Base-by-base conservation (phyloP, 2,329 filamentous ascomycete genomes). In the Tolypocladium guangdongense region DNA sequence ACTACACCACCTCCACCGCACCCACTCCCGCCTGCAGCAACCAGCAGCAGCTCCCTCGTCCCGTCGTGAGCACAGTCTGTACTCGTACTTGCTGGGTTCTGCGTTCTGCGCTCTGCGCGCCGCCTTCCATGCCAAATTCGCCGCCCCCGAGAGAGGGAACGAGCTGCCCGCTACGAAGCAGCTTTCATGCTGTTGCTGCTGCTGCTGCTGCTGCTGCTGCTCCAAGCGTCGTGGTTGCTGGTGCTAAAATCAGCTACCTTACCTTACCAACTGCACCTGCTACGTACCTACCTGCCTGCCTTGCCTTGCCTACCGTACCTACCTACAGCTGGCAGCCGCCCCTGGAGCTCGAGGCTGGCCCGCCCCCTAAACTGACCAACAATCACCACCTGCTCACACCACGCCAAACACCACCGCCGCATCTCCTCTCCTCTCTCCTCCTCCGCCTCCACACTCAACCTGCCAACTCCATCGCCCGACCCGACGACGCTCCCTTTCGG, bases 361-460 rank as follows among this genome's bases (percentile, higher is more conserved):
- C 50, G 53, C 53, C 53, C 46, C 50, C 6, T 49, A 54, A 52
- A 52, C 46, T 45, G 50, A 37, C 53, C 53, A 54, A 49, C 53
- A 51, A 54, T 49, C 53, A 58, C 59, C 56, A 60, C 57, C 59
- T 48, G 47, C 33, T 49, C 41, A 43, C 50, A 38, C 45, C 32
- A 36, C 54, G 54, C 54, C 55, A 52, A 35, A 36, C 50, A 52
- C 51, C 49, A 36, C 45, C 8, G 24, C 43, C 27, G 43, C 43
- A 45, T 49, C 57, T 52, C 49, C 43, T 52, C 55, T 53, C 58
- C 54, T 55, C 53, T 57, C 57, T 59, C 58, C 55, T 61, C 59
- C 59, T 67, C 65, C 62, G 60, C 64, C 64, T 64, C 66, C 64
- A 65, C 61, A 62, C 61, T 55, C 57, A 56, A 54, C 54, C 59